These are phyloP conservation scores for Epichloe typhina DNA, from an alignment of 2,329 filamentous ascomycete species.

Conservation along the genomic window DNA sequence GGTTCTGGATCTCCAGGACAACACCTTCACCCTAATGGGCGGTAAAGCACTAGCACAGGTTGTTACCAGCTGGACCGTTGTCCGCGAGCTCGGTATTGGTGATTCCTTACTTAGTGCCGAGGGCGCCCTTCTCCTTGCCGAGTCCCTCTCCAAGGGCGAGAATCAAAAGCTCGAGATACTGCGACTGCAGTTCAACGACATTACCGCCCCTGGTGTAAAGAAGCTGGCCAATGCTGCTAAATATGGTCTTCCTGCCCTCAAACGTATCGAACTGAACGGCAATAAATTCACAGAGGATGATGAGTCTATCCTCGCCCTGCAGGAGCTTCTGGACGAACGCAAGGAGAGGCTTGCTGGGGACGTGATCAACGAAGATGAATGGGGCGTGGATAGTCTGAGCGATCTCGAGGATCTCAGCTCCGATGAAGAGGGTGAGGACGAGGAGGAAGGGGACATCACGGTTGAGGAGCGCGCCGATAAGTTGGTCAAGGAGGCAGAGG, in stretches of 20 bases:
- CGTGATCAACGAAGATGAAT: conserved; percentile 60
- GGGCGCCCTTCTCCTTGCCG: conserved; percentile 60
- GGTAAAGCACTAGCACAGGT: conserved; percentile 67
- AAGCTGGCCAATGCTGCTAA: conserved; percentile 56
- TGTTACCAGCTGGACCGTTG: conserved; percentile 56
- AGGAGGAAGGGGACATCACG: conserved; percentile 51
- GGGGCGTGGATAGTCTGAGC: conserved; percentile 75
- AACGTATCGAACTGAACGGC: conserved; percentile 85
- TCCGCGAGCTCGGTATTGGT: conserved; percentile 76
- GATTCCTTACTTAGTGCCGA: conserved; percentile 75
- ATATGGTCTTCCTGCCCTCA: conserved; percentile 57
- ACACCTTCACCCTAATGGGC: conserved; percentile 80
- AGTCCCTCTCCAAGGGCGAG: conserved; percentile 58
- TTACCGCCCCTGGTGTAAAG: conserved; percentile 63
- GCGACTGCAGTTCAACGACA: conserved; percentile 87
- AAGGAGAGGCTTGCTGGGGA: conserved; percentile 61
- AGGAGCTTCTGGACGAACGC: conserved; percentile 59
- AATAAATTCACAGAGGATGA: conserved; percentile 92
- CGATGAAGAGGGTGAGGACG: conserved; percentile 55
- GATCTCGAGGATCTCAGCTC: conserved; percentile 70
- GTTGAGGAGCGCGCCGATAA: conserved; percentile 56
- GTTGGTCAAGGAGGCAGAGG: conserved; percentile 53
- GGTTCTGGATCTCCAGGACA: conserved; percentile 87
- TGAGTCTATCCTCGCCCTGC: conserved; percentile 51
- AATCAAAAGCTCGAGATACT: conserved; percentile 72